Evolutionary conservation across 2,329 filamentous ascomycete species (phyloP), one percentile per base, ranked within the genome.

Genomic region (Monilinia polystroma): DNA sequence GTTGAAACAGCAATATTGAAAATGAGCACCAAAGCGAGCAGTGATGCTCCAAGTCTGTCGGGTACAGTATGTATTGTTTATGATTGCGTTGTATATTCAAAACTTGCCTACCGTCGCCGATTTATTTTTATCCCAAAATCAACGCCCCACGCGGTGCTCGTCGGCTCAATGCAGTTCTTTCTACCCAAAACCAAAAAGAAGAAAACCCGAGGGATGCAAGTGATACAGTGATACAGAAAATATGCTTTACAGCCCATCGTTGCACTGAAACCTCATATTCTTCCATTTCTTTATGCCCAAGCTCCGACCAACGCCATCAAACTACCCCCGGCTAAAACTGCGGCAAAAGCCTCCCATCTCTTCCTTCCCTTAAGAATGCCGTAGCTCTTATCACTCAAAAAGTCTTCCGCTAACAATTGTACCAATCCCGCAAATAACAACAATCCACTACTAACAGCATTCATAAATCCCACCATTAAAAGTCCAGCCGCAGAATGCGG

Each of bases 381-480:
- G 77, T 90, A 90, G 71, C 87, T 89, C 68, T 83, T 80, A 70
- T 90, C 86, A 72, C 84, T 88, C 69, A 90, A 96, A 72, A 96
- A 96, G 73, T 96, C 92, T 77, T 96, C 92, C 0, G 91, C 90
- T 57, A 96, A 82, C 26, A 96, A 82, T 79, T 96, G 91, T 4
- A 96, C 92, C 54, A 96, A 80, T 0, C 91, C 91, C 0, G 92
- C 92, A 75, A 94, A 96, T 4, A 96, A 81, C 38, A 96, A 78
- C 62, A 96, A 80, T 0, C 92, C 92, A 62, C 89, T 89, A 12
- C 90, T 93, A 63, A 96, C 90, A 51, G 91, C 91, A 74, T 96
- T 96, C 84, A 94, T 95, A 75, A 93, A 86, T 10, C 92, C 92
- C 7, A 96, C 92, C 79, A 94, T 89, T 35, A 96, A 80, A 58